A percentile compares a stretch with the other conserved stretches of the same genome.
phyloP scores from a whole-genome alignment of 768 basidiomycete genomes.

The Multifurca ochricompacta region DNA sequence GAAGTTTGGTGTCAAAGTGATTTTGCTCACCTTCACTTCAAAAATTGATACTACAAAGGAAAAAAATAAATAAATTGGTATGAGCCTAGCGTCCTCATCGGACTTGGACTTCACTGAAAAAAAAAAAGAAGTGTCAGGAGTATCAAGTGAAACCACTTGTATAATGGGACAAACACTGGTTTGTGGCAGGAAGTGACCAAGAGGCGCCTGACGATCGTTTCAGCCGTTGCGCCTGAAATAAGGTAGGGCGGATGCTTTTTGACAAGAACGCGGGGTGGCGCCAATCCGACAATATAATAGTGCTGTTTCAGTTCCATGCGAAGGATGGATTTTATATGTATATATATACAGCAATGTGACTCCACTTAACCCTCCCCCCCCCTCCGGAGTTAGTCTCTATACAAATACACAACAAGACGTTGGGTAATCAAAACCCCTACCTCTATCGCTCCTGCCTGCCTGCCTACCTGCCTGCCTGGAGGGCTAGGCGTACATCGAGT shows the following conservation, averaged over 20 bases:
- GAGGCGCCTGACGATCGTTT: neutral
- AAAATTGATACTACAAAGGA: no score
- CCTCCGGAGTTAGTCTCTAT: neutral
- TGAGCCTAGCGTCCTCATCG: neutral
- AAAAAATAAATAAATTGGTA: neutral
- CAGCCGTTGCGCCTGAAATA: neutral
- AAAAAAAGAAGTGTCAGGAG: neutral
- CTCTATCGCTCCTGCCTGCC: neutral
- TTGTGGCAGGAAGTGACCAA: neutral
- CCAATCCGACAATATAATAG: constrained; percentile 3
- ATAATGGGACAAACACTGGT: neutral
- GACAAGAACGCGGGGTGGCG: neutral
- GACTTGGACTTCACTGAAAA: neutral
- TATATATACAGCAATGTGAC: constrained; percentile 6
- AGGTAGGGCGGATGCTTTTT: neutral
- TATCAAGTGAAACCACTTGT: neutral
- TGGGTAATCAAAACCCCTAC: neutral
- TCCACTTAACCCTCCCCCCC: no score
- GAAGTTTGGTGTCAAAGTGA: no score
- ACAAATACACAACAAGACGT: neutral
- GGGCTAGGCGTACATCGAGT: neutral
- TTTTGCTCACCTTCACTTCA: no score
- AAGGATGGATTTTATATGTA: neutral
- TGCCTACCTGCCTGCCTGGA: neutral
- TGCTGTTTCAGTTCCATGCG: constrained; percentile 5